phyloP scores from a whole-genome alignment of 257 asterid genomes.

The Solanum chilense region DNA sequence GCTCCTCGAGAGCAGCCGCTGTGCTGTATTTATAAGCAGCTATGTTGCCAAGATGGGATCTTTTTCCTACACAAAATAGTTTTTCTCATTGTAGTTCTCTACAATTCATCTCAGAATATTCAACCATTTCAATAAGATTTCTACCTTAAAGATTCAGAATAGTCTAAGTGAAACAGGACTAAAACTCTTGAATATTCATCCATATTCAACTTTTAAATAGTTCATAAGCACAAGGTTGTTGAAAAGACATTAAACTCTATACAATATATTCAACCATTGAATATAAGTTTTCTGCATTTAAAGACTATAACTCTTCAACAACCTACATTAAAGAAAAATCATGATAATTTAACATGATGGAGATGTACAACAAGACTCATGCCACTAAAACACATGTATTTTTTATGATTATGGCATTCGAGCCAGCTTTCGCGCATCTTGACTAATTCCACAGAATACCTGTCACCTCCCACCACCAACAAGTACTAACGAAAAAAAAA shows the following conservation, averaged over 20 bases:
- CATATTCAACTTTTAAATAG: not conserved
- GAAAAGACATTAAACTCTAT: not conserved
- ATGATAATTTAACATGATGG: not conserved
- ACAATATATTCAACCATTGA: not conserved
- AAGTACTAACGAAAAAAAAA: too few relatives aligned
- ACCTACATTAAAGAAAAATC: not conserved
- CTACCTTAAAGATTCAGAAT: not conserved
- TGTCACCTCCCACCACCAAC: not conserved
- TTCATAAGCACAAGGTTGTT: not conserved
- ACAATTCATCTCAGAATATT: not conserved
- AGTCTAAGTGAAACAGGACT: not conserved
- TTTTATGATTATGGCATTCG: too few relatives aligned
- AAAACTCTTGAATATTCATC: not conserved
- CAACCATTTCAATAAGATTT: not conserved
- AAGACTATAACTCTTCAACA: not conserved
- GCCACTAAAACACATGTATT: not conserved
- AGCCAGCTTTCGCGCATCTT: too few relatives aligned
- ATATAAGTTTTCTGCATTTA: not conserved
- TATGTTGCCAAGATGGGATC: constrained; percentile 23
- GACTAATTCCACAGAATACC: too few relatives aligned
- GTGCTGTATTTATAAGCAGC: constrained; percentile 44
- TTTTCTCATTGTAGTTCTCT: not conserved
- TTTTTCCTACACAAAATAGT: constrained; percentile 39
- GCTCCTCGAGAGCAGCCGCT: constrained; percentile 61
- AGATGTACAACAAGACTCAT: not conserved